phyloP scores from a whole-genome alignment of 129 eudicot species.

The Chrysanthemum seticuspe region DNA sequence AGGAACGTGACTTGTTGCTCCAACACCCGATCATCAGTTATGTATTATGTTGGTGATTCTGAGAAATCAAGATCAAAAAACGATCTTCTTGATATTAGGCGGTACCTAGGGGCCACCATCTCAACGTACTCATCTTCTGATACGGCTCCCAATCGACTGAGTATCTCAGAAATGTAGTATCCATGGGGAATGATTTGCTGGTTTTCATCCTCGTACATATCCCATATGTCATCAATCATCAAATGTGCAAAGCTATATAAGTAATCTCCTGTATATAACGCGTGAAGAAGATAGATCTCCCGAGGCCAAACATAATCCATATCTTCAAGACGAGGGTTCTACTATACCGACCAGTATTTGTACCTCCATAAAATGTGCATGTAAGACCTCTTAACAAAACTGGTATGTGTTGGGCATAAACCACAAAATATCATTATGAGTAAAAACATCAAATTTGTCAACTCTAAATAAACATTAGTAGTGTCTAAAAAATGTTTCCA shows the following conservation, averaged over 20 bases:
- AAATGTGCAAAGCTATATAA: background rate
- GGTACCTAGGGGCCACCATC: background rate
- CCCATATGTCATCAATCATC: conserved; percentile 16
- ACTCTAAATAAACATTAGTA: no score
- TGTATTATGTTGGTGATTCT: conserved; percentile 5
- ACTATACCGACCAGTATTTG: no score
- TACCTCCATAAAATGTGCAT: no score
- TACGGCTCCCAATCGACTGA: background rate
- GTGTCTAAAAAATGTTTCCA: no score
- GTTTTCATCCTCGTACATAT: conserved; percentile 1
- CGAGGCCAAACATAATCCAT: no score
- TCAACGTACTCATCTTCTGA: conserved; percentile 4
- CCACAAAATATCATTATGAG: no score
- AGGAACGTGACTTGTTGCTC: background rate
- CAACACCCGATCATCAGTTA: background rate
- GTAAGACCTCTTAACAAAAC: no score
- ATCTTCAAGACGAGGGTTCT: no score
- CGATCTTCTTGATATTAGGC: background rate
- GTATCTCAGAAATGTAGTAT: conserved; percentile 15
- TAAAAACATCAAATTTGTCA: no score
- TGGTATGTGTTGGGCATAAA: no score
- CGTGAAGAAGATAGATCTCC: no score
- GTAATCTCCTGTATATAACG: no score
- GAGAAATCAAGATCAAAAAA: background rate
- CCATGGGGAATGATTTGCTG: conserved; percentile 10